Base-by-base conservation (phyloP, 768 basidiomycete genomes). In the Hygrophorus russula region DNA sequence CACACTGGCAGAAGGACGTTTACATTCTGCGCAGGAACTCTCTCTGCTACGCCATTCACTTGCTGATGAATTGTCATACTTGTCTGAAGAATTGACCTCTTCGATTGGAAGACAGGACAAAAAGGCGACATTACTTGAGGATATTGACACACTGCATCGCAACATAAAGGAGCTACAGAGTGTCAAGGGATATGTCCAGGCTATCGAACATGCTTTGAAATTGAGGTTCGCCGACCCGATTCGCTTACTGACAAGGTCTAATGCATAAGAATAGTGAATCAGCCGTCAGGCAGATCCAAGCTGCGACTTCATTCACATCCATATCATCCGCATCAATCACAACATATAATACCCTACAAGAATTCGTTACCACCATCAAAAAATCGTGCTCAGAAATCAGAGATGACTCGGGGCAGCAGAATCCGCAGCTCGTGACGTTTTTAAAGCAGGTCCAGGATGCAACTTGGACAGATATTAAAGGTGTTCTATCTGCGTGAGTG, bases 401-500 rank as follows among this genome's bases (percentile, higher is more conserved):
- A 54, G 68, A 72, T 38, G 67, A 63, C 1, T 60, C 60, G 31
- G 63, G 65, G 10, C 66, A 73, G 41, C 70, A 73, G 42, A 59
- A 67, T 6, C 63, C 91, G 39, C 73, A 78, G 49, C 57, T 94
- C 7, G 63, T 82, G 12, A 53, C 51, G 2, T 81, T 90, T 50
- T 58, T 92, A 15, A 66, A 76, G 44, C 66, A 63, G 11, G 58
- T 89, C n/a, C 69, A 73, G 36, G 73, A 79, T 19, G 74, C 67
- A 55, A 82, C 91, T 3, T 94, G 91, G 92, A 53, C 54, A 12
- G 76, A 80, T 41, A 82, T 96, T 43, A 90, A 81, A 57, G 65
- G 63, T 11, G 58, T 60, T 12, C 64, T 94, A 20, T 76, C 74
- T 9, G 59, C 65, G 89, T 90, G 53, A 49, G 77, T 69, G n/a